These are phyloP conservation scores for Colletotrichum tropicale DNA, from an alignment of 2,329 filamentous ascomycete species.

Conservation along the genomic window DNA sequence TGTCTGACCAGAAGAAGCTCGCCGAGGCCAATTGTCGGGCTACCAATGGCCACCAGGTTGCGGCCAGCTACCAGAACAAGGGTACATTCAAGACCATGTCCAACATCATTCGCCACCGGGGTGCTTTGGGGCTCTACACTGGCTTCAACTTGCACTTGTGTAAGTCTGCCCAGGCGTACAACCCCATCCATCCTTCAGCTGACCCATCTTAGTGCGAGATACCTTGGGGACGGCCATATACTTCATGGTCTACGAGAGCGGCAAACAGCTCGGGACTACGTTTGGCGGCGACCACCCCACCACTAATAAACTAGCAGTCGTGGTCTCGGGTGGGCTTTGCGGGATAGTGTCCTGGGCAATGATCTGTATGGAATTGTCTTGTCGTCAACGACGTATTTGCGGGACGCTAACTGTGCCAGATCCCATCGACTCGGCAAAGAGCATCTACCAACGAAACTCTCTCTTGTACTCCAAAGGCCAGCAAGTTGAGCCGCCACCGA, in stretches of 20 bases:
- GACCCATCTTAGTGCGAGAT: slow-evolving; percentile 68
- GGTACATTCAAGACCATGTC: slow-evolving; percentile 78
- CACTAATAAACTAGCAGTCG: slow-evolving; percentile 80
- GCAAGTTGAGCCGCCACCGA: slow-evolving; percentile 67
- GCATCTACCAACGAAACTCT: slow-evolving; percentile 83
- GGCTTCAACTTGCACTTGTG: slow-evolving; percentile 80
- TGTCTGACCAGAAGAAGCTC: slow-evolving; percentile 61
- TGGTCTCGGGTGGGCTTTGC: slow-evolving; percentile 79
- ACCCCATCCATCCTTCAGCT: slow-evolving; percentile 2
- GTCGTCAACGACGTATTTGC: not conserved
- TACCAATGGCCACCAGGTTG: slow-evolving; percentile 61
- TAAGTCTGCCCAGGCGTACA: slow-evolving; percentile 47
- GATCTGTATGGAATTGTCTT: slow-evolving; percentile 60
- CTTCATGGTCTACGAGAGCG: slow-evolving; percentile 88
- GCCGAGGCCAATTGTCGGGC: slow-evolving; percentile 34
- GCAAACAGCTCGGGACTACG: slow-evolving; percentile 81
- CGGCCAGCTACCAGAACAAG: slow-evolving; percentile 76
- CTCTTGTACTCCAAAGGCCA: slow-evolving; percentile 72
- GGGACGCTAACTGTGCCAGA: slow-evolving; percentile 40
- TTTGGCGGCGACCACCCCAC: slow-evolving; percentile 73
- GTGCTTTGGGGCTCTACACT: slow-evolving; percentile 76
- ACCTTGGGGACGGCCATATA: slow-evolving; percentile 85
- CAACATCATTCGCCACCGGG: slow-evolving; percentile 78
- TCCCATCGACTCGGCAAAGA: slow-evolving; percentile 83
- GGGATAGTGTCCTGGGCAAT: slow-evolving; percentile 84